phyloP scores from a whole-genome alignment of 2,329 filamentous ascomycete species.

The Chalaropsis ovoidea region DNA sequence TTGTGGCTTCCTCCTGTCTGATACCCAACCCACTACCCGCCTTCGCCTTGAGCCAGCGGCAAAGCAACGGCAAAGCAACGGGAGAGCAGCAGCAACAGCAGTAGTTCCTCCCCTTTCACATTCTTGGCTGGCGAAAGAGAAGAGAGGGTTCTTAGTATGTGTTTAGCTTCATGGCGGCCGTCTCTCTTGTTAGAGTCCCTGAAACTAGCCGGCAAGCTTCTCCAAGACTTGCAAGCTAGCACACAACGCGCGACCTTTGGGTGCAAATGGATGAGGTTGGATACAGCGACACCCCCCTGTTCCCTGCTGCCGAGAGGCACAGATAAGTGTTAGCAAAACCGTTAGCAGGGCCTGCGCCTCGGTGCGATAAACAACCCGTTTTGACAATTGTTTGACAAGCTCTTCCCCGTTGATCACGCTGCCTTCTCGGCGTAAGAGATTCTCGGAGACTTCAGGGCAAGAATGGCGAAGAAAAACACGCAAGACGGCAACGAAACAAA shows the following conservation, averaged over 20 bases:
- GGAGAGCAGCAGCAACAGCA: no score
- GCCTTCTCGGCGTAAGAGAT: not conserved
- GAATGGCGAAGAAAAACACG: not conserved
- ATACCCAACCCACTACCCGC: not conserved
- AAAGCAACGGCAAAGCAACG: not conserved
- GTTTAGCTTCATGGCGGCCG: not conserved
- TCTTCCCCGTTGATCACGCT: not conserved
- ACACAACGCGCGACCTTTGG: not conserved
- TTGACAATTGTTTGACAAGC: slow-evolving; percentile 14
- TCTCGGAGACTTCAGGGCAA: not conserved
- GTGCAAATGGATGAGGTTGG: not conserved
- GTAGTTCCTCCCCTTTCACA: no score
- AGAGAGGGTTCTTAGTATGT: no score
- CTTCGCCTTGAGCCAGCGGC: not conserved
- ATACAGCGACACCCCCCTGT: not conserved
- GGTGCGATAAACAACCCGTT: not conserved
- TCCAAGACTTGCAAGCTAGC: not conserved
- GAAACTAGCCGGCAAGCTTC: slow-evolving; percentile 2
- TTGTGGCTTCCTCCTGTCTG: slow-evolving; percentile 8
- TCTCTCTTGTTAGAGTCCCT: not conserved
- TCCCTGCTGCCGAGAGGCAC: not conserved
- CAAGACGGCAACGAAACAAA: slow-evolving; percentile 7
- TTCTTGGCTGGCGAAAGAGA: no score
- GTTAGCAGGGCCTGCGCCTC: not conserved
- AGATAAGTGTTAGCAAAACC: not conserved